Conservation (phyloP, 768 basidiomycete species). For the Artomyces pyxidatus region DNA sequence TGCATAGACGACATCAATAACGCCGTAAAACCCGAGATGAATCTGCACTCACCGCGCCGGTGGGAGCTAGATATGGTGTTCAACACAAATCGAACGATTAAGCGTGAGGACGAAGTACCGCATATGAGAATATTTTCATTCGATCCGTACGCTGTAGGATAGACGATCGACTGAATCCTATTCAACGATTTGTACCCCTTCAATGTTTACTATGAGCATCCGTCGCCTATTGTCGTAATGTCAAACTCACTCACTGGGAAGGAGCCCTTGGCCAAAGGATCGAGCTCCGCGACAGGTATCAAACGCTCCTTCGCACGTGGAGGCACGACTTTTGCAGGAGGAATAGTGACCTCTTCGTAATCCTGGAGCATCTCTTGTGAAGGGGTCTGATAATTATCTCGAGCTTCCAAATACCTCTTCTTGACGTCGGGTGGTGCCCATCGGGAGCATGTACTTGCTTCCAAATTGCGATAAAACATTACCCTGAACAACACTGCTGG, state of each 20-base stretch:
- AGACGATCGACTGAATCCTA: slow-evolving; percentile 92
- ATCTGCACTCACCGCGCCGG: slow-evolving; percentile 73
- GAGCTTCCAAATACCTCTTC: slow-evolving; percentile 46
- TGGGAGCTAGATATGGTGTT: slow-evolving; percentile 66
- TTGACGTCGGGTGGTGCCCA: slow-evolving; percentile 66
- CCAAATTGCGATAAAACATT: slow-evolving; percentile 67
- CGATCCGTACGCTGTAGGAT: slow-evolving; percentile 84
- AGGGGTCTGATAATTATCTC: neutral
- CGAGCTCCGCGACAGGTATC: slow-evolving; percentile 64
- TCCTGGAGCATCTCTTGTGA: slow-evolving; percentile 41
- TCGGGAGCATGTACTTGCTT: slow-evolving; percentile 70
- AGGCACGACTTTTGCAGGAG: slow-evolving; percentile 75
- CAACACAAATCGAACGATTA: neutral
- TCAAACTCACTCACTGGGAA: slow-evolving; percentile 55
- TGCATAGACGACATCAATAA: neutral
- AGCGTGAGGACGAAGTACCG: slow-evolving; percentile 38
- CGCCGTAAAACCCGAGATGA: neutral
- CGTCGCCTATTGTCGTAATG: neutral
- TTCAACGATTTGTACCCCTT: slow-evolving; percentile 89
- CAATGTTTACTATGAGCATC: slow-evolving; percentile 4
- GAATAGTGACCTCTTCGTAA: slow-evolving; percentile 85
- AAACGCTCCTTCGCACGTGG: slow-evolving; percentile 63
- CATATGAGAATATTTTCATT: slow-evolving; percentile 97
- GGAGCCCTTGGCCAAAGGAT: slow-evolving; percentile 68
- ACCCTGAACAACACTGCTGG: slow-evolving; percentile 47